Base-by-base conservation (phyloP, 2,329 filamentous ascomycete species). In the Fusarium armeniacum region DNA sequence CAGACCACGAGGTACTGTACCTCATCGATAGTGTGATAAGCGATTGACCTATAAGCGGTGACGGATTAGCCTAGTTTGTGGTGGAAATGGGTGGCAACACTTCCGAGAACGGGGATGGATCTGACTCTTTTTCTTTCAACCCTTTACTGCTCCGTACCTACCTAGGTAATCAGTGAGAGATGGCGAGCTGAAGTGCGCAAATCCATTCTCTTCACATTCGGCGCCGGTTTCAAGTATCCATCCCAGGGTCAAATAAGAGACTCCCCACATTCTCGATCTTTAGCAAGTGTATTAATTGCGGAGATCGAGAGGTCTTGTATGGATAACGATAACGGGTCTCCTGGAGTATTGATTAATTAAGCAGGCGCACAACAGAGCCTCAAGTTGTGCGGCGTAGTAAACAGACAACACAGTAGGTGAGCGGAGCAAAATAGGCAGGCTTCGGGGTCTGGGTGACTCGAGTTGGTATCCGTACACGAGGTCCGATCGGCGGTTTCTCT, bases 51-150 rank as follows among this genome's bases (percentile, higher is more conserved):
- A 72, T 72, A 7, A 65, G 51, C 43, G 26, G 28, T 33, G 49
- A 28, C n/a, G n/a, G 56, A 70, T 68, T 72, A 56, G 69, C 53
- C 63, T 56, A 59, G 62, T 24, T 20, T 22, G 44, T 20, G 45
- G 33, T 9, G 43, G 47, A 49, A 64, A 58, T 38, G 64, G 44
- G 59, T 73, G 70, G 64, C 67, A 45, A 57, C 45, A 30, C 47
- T 49, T 72, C 70, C 70, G 67, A 73, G 52, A 73, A 71, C 70
- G 70, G 70, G 63, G 55, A 52, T 68, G 63, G 55, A 49, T 68
- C 66, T 72, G 62, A 72, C 63, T 72, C 69, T 59, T 56, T 56
- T 46, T 35, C n/a, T 33, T 15, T 35, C 33, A 32, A 18, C 45
- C 52, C 24, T 63, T 49, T 58, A 41, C 51, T 58, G 10, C 28